These are phyloP conservation scores for Colletotrichum somersetense DNA, from an alignment of 2,329 filamentous ascomycete species.

Conservation along the genomic window DNA sequence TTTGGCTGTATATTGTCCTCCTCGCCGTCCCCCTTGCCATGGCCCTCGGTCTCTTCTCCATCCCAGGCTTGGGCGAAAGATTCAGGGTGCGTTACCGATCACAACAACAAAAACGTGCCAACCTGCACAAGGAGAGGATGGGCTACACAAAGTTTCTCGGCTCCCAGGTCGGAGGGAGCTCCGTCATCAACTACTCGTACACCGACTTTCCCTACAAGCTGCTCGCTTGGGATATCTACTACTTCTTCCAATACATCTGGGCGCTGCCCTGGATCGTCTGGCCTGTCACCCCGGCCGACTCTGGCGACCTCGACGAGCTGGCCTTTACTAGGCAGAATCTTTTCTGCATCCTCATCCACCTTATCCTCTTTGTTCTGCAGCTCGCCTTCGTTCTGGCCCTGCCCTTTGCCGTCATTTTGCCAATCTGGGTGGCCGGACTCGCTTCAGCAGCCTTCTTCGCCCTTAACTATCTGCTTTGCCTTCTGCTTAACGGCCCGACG, in stretches of 20 bases:
- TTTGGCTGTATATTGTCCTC: conserved; percentile 18
- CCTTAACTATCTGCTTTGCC: conserved; percentile 65
- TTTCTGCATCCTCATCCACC: conserved; percentile 68
- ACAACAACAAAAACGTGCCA: conserved; percentile 29
- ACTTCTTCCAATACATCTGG: conserved; percentile 67
- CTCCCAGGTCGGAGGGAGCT: conserved; percentile 68
- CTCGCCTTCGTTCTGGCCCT: conserved; percentile 70
- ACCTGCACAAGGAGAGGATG: conserved; percentile 38
- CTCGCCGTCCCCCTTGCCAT: conserved; percentile 22
- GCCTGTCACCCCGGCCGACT: conserved; percentile 66
- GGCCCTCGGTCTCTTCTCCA: conserved; percentile 26
- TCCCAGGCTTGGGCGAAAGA: conserved; percentile 24
- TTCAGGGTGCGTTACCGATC: conserved; percentile 25
- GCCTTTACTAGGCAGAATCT: conserved; percentile 69
- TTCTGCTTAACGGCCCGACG: conserved; percentile 64
- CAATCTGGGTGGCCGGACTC: conserved; percentile 60
- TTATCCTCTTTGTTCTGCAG: conserved; percentile 71
- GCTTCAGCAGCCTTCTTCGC: conserved; percentile 59
- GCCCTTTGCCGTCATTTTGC: conserved; percentile 62
- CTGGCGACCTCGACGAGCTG: conserved; percentile 73
- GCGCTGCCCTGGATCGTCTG: conserved; percentile 72
- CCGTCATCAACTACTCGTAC: conserved; percentile 72
- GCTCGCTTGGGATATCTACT: conserved; percentile 65
- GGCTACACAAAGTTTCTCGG: conserved; percentile 64
- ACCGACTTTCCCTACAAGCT: conserved; percentile 68